phyloP scores from a whole-genome alignment of 106 monocot species.

The Ottelia alismoides region DNA sequence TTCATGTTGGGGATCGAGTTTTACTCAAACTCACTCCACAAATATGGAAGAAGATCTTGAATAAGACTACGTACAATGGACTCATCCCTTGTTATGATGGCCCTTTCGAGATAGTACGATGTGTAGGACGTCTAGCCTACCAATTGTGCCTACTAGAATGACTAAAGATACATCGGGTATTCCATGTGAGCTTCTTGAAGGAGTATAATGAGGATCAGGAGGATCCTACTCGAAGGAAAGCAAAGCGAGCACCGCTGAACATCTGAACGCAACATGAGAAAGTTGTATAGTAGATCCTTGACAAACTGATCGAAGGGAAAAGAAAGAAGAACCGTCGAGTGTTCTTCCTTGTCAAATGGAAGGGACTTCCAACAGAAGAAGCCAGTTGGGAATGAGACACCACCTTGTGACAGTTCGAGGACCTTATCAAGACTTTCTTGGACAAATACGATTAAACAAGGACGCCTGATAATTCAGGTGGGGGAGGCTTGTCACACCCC shows the following conservation, averaged over 20 bases:
- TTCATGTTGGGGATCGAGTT: neutral
- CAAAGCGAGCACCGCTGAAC: neutral
- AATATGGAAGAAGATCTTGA: neutral
- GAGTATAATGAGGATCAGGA: neutral
- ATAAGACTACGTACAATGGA: neutral
- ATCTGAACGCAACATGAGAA: neutral
- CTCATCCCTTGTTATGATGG: constrained; percentile 1
- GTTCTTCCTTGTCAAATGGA: neutral
- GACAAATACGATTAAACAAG: neutral
- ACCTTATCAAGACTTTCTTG: neutral
- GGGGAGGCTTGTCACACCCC: constrained; percentile 2
- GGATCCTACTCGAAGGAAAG: neutral
- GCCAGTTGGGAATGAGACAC: neutral
- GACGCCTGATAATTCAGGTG: neutral
- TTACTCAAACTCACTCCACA: neutral
- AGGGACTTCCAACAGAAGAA: neutral
- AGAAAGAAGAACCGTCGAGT: neutral
- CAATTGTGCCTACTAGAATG: neutral
- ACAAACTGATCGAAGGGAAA: neutral
- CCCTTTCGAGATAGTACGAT: neutral
- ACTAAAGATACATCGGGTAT: neutral
- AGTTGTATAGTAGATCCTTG: neutral
- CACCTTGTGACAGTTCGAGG: neutral
- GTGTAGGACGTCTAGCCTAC: neutral
- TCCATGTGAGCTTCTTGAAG: constrained; percentile 3